Evolutionary conservation across 495 filamentous ascomycete genomes (phyloP).

Genomic region (Entonaema liquescens): DNA sequence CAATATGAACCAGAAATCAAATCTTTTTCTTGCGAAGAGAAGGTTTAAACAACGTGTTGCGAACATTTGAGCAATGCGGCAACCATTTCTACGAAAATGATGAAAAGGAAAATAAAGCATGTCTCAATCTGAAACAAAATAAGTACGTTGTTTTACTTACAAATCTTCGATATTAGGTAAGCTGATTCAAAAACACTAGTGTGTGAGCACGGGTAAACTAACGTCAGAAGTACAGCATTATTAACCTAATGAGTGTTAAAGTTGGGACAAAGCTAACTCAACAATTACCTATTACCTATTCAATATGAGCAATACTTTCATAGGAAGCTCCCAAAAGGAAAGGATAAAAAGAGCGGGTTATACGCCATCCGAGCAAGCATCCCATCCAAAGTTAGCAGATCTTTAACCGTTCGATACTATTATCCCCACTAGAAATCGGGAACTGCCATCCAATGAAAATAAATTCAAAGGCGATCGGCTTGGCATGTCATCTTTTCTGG

Average conservation of each 20-base stretch:
- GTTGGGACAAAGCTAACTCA: not conserved
- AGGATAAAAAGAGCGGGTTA: not conserved
- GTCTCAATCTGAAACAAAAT: no score
- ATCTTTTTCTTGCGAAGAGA: no score
- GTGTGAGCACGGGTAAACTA: not conserved
- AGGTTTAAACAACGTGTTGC: no score
- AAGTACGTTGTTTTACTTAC: not conserved
- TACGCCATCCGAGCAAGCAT: not conserved
- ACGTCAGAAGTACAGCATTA: no score
- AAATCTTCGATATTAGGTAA: not conserved
- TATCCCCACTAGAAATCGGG: conserved; percentile 19
- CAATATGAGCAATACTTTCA: no score
- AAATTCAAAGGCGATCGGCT: conserved; percentile 19
- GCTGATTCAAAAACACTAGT: not conserved
- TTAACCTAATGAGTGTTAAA: no score
- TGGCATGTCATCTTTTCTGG: conserved; percentile 19
- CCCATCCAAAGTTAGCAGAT: conserved; percentile 20
- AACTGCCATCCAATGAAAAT: conserved; percentile 26
- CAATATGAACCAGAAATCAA: no score
- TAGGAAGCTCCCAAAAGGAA: no score
- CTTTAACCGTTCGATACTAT: conserved; percentile 4
- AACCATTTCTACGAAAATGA: no score
- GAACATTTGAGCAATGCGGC: no score
- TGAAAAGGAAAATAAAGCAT: no score
- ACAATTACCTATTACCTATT: not conserved